phyloP scores from a whole-genome alignment of 2,329 filamentous ascomycete species.

The Exophiala lecanii-corni region DNA sequence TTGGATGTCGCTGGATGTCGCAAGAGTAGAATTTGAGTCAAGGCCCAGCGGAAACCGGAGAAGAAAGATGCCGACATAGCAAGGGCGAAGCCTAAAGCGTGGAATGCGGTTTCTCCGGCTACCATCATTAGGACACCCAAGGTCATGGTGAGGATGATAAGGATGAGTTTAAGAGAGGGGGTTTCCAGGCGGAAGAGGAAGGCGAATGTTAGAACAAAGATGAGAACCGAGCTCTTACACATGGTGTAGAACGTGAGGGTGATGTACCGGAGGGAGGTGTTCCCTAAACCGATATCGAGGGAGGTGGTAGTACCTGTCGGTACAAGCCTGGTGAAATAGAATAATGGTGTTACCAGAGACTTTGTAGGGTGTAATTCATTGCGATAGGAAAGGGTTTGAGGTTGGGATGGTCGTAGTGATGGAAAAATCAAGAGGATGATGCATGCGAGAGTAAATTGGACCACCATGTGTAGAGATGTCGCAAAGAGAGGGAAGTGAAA shows the following conservation, averaged over 20 bases:
- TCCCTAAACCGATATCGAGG: constrained; percentile 91
- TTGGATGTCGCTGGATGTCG: constrained; percentile 93
- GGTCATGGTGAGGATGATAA: constrained; percentile 89
- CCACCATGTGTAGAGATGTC: constrained; percentile 90
- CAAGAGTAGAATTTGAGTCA: constrained; percentile 94
- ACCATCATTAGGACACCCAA: constrained; percentile 96
- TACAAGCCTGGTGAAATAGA: constrained; percentile 86
- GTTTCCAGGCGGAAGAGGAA: constrained; percentile 89
- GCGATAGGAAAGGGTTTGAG: constrained; percentile 21
- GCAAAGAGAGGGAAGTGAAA: constrained; percentile 95
- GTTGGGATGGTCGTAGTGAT: constrained; percentile 64
- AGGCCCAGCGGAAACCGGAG: constrained; percentile 93
- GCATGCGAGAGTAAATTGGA: constrained; percentile 78
- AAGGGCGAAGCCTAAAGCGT: constrained; percentile 78
- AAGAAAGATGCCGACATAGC: constrained; percentile 93
- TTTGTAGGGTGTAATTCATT: constrained; percentile 35
- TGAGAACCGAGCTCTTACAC: constrained; percentile 96
- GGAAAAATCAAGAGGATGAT: constrained; percentile 78
- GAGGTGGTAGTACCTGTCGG: constrained; percentile 91
- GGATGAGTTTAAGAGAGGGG: constrained; percentile 77
- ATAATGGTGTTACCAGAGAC: constrained; percentile 75
- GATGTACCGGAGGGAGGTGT: constrained; percentile 93
- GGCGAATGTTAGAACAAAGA: constrained; percentile 91
- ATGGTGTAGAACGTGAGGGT: constrained; percentile 97
- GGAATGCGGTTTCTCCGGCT: constrained; percentile 86